phyloP scores from a whole-genome alignment of 768 basidiomycete species.

The Termitomyces sp. region DNA sequence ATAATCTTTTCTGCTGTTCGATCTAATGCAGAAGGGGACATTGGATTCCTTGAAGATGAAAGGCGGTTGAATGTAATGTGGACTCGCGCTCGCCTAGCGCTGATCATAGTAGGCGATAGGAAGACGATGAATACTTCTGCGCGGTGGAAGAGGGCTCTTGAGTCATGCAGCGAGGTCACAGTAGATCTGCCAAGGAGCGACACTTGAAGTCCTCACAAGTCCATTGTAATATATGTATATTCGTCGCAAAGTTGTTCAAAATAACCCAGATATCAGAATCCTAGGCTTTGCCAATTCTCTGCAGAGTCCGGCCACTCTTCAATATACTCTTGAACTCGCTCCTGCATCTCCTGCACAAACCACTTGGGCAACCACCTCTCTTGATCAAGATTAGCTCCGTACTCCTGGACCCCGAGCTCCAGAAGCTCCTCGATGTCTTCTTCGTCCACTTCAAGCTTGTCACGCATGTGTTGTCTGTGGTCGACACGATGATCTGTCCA shows the following conservation, averaged over 20 bases:
- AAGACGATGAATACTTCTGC: conserved; percentile 38
- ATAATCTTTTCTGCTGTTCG: conserved; percentile 63
- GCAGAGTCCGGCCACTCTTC: conserved; percentile 2
- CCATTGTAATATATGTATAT: background rate
- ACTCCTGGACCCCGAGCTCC: conserved; percentile 25
- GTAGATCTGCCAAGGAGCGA: background rate
- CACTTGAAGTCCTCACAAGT: background rate
- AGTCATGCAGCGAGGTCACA: conserved; percentile 28
- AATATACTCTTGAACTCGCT: conserved; percentile 20
- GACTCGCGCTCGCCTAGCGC: conserved; percentile 54
- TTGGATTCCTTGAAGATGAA: conserved; percentile 61
- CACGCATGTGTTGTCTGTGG: conserved; percentile 22
- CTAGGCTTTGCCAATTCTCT: conserved; percentile 5
- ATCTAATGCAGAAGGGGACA: conserved; percentile 51
- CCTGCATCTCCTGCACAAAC: conserved; percentile 22
- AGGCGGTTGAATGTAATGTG: conserved; percentile 65
- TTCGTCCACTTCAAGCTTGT: conserved; percentile 35
- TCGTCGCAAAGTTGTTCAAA: background rate
- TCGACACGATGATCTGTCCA: conserved; percentile 36
- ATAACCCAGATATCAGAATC: conserved; percentile 1
- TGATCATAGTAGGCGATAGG: conserved; percentile 58
- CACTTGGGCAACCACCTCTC: conserved; percentile 24
- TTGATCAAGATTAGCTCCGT: conserved; percentile 14
- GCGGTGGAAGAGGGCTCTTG: conserved; percentile 51
- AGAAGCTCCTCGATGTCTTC: conserved; percentile 37